Evolutionary conservation across 2,329 filamentous ascomycete species (phyloP).

Genomic region (Fusarium kyushuense): DNA sequence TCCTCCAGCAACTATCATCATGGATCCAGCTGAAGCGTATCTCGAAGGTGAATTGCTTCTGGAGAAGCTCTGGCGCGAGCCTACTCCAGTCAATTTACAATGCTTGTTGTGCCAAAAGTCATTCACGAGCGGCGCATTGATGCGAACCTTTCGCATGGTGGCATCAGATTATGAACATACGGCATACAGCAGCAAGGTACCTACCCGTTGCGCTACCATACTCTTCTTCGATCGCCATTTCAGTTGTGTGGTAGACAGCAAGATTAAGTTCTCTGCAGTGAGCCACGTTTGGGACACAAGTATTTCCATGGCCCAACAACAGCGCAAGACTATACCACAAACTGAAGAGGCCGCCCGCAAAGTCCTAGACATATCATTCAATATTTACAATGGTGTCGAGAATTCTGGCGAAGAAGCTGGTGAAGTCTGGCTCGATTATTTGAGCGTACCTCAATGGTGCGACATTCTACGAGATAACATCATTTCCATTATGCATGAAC

Average conservation of each 20-base stretch:
- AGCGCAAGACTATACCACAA: background rate
- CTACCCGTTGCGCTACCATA: background rate
- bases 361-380: background rate
- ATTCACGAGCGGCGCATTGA: background rate
- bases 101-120: background rate
- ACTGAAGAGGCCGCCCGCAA: background rate
- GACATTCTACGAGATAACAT: background rate
- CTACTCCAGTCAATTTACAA: background rate
- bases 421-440: constrained; percentile 1
- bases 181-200: background rate
- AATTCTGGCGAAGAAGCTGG: background rate
- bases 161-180: too few species aligned
- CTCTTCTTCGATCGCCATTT: background rate
- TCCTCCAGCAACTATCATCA: too few species aligned
- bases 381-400: background rate
- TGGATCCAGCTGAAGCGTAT: too few species aligned
- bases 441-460: background rate
- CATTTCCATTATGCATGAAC: background rate
- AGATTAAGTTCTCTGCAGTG: background rate
- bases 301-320: constrained; percentile 1
- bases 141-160: background rate
- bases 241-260: background rate
- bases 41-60: background rate
- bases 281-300: background rate
- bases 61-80: background rate